Percentiles rank a stretch among this genome's conserved stretches.
Conservation (phyloP, 768 basidiomycete genomes). For the Tylopilus sp. region DNA sequence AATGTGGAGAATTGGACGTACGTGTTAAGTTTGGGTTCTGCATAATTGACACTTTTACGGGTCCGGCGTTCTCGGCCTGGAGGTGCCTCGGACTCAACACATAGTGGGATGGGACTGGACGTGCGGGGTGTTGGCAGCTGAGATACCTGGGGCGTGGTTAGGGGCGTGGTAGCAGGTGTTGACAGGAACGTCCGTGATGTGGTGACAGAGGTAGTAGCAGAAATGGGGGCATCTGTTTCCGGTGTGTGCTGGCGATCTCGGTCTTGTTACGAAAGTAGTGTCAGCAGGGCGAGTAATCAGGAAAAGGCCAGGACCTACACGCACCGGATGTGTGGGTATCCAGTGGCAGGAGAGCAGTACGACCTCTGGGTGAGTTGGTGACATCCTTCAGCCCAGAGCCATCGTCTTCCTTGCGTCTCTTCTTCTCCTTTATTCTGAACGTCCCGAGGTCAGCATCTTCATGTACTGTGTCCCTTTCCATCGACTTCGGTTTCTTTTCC, state of each 20-base stretch:
- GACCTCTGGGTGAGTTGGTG: conserved; percentile 51
- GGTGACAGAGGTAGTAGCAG: conserved; percentile 32
- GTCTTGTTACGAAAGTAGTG: conserved; percentile 23
- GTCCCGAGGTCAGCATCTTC: conserved; percentile 25
- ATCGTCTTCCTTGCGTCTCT: conserved; percentile 38
- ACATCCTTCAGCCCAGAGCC: conserved; percentile 53
- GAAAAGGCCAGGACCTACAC: conserved; percentile 7
- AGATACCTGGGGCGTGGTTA: conserved; percentile 31
- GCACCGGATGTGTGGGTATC: conserved; percentile 38
- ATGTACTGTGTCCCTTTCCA: conserved; percentile 15
- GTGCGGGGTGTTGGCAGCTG: conserved; percentile 49
- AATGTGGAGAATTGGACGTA: conserved; percentile 34
- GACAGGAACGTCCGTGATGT: conserved; percentile 40
- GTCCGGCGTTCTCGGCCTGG: conserved; percentile 48
- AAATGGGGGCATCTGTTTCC: conserved; percentile 35
- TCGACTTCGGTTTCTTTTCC: conserved; percentile 26
- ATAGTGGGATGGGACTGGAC: conserved; percentile 42
- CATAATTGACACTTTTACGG: conserved; percentile 81
- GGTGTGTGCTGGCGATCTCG: conserved; percentile 36
- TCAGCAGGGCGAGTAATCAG: conserved; percentile 13
- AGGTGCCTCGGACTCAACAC: conserved; percentile 32
- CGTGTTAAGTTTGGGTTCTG: conserved; percentile 89
- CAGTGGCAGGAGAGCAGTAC: conserved; percentile 32
- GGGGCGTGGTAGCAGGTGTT: conserved; percentile 43
- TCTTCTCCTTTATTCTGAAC: conserved; percentile 37